Conservation (phyloP, 2,329 filamentous ascomycete species). For the Botrytis fabae region DNA sequence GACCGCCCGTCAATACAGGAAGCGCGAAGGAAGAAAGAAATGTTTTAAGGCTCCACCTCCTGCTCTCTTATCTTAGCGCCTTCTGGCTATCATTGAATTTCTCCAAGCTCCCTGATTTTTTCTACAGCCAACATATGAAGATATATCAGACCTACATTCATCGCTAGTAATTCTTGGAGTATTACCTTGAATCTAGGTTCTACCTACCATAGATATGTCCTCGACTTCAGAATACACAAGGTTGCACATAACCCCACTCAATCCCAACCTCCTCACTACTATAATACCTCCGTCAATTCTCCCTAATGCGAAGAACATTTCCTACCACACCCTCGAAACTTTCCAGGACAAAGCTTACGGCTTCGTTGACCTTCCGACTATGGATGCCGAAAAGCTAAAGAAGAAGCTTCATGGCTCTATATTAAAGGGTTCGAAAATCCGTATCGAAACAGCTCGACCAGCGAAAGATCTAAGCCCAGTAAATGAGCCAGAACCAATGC, state of each 20-base stretch:
- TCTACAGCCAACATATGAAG: neutral
- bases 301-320: slow-evolving; percentile 72
- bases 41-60: neutral
- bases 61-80: slow-evolving; percentile 16
- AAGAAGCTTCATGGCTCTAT: slow-evolving; percentile 87
- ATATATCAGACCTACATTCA: neutral
- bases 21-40: neutral
- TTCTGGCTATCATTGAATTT: slow-evolving; percentile 14
- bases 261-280: slow-evolving; percentile 67
- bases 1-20: neutral
- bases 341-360: slow-evolving; percentile 91
- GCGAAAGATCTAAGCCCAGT: slow-evolving; percentile 46
- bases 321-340: slow-evolving; percentile 82
- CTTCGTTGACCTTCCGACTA: slow-evolving; percentile 77
- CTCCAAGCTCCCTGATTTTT: slow-evolving; percentile 5
- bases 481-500: slow-evolving; percentile 42
- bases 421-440: slow-evolving; percentile 81
- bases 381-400: slow-evolving; percentile 86
- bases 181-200: neutral
- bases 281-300: slow-evolving; percentile 70
- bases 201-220: slow-evolving; percentile 12
- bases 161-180: neutral
- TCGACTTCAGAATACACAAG: slow-evolving; percentile 47
- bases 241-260: slow-evolving; percentile 88
- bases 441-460: slow-evolving; percentile 77